Conservation (phyloP, 1,139 yeast genomes). For the Hansenula sp. region DNA sequence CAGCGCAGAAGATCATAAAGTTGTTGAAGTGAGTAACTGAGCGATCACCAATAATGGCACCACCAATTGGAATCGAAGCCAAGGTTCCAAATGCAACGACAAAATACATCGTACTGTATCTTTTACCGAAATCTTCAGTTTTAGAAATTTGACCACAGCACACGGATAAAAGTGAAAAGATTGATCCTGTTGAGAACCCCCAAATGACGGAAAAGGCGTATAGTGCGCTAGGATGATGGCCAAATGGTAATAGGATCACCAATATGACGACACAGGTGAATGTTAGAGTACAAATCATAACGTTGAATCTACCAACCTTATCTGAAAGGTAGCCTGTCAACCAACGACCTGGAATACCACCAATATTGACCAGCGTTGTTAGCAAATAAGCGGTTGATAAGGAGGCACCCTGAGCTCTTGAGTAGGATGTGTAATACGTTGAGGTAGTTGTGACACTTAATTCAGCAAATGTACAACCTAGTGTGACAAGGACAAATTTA, state of each 20-base stretch:
- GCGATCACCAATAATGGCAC: constrained; percentile 41
- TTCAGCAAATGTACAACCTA: constrained; percentile 42
- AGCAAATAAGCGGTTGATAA: constrained; percentile 40
- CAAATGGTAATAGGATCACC: constrained; percentile 55
- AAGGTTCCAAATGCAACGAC: constrained; percentile 41
- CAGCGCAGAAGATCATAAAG: constrained; percentile 35
- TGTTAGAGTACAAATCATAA: constrained; percentile 39
- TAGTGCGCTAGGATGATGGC: constrained; percentile 26
- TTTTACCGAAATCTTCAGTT: constrained; percentile 42
- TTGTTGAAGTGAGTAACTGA: constrained; percentile 29
- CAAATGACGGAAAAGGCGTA: constrained; percentile 42
- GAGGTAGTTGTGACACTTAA: constrained; percentile 37
- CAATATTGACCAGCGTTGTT: constrained; percentile 44
- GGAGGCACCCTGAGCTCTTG: constrained; percentile 38
- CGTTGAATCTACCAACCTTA: constrained; percentile 47
- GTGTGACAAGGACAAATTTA: constrained; percentile 32
- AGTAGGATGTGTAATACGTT: constrained; percentile 48
- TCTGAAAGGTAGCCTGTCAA: constrained; percentile 47
- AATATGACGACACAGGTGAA: constrained; percentile 36
- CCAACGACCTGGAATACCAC: constrained; percentile 48
- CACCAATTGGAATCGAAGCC: constrained; percentile 48
- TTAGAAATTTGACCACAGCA: constrained; percentile 43
- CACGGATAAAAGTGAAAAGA: constrained; percentile 42
- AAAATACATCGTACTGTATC: constrained; percentile 45
- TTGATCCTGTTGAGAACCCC: constrained; percentile 49